A percentile compares a stretch with the other conserved stretches of the same genome.
These are phyloP conservation scores for Syncephalastrum racemosum DNA, from an alignment of 371 early-diverging fungal genomes.

Conservation along the genomic window DNA sequence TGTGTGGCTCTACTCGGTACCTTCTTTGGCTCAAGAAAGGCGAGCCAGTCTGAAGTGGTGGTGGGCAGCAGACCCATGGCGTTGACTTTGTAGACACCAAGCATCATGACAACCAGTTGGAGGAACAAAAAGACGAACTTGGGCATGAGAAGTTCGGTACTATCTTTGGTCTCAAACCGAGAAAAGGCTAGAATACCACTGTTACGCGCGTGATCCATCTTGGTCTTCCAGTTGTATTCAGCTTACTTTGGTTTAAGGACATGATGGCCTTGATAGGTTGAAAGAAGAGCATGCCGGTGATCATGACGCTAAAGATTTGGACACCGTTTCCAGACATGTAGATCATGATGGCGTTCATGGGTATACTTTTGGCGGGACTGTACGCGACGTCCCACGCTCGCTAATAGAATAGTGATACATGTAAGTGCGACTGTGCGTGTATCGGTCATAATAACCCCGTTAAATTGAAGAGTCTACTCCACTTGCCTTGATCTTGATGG, in stretches of 20 bases:
- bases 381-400: conserved; percentile 97
- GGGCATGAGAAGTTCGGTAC: conserved; percentile 63
- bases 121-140: conserved; percentile 80
- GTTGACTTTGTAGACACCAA: conserved; percentile 90
- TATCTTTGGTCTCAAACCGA: conserved; percentile 58
- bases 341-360: conserved; percentile 97
- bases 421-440: neutral
- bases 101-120: conserved; percentile 72
- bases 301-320: conserved; percentile 94
- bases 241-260: conserved; percentile 65
- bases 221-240: neutral
- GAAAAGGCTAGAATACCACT: conserved; percentile 59
- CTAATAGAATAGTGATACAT: conserved; percentile 34
- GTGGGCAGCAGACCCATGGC: conserved; percentile 97
- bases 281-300: conserved; percentile 94
- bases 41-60: conserved; percentile 92
- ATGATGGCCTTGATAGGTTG: conserved; percentile 82
- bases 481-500: conserved; percentile 37
- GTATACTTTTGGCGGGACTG: conserved; percentile 87
- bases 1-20: conserved; percentile 6
- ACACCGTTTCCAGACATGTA: conserved; percentile 97
- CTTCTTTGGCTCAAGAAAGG: conserved; percentile 82
- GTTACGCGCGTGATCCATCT: neutral
- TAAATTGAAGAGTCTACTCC: neutral
- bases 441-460: neutral